Evolutionary conservation across 495 filamentous ascomycete genomes (phyloP).

Genomic region (Annulohypoxylon stygium): DNA sequence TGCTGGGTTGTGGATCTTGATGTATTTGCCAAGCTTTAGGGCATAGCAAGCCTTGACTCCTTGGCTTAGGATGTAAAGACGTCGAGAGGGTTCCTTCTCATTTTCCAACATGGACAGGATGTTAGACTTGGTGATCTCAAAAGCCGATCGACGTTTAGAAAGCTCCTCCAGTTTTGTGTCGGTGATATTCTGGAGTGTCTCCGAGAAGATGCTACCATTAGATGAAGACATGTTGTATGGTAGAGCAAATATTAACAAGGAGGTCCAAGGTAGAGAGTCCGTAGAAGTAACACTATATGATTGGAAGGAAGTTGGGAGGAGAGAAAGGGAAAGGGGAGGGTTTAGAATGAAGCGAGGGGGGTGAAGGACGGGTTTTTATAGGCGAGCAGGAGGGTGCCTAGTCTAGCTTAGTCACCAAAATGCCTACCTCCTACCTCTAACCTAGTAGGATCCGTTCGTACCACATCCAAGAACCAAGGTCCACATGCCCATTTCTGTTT

Average conservation of each 20-base stretch:
- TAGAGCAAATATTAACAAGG: not conserved
- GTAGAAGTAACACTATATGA: not conserved
- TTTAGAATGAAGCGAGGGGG: not conserved
- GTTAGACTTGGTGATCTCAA: constrained; percentile 59
- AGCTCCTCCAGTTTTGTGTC: constrained; percentile 73
- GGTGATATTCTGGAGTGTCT: constrained; percentile 75
- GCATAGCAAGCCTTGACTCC: constrained; percentile 58
- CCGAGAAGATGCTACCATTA: constrained; percentile 61
- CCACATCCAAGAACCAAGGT: not conserved
- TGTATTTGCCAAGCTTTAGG: constrained; percentile 49
- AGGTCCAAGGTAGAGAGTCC: not conserved
- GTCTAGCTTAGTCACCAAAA: not conserved
- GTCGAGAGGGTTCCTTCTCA: constrained; percentile 49
- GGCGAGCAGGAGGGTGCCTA: not conserved
- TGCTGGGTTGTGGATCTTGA: constrained; percentile 16
- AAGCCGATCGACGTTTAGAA: constrained; percentile 68
- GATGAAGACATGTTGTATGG: constrained; percentile 25
- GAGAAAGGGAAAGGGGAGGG: not conserved
- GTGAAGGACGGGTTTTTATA: not conserved
- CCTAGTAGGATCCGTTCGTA: not conserved
- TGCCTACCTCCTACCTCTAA: not conserved
- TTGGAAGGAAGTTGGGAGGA: not conserved
- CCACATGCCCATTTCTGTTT: not conserved
- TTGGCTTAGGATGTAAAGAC: constrained; percentile 56
- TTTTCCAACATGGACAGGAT: constrained; percentile 48